phyloP scores from a whole-genome alignment of 768 basidiomycete genomes.

The Suillus placidus region DNA sequence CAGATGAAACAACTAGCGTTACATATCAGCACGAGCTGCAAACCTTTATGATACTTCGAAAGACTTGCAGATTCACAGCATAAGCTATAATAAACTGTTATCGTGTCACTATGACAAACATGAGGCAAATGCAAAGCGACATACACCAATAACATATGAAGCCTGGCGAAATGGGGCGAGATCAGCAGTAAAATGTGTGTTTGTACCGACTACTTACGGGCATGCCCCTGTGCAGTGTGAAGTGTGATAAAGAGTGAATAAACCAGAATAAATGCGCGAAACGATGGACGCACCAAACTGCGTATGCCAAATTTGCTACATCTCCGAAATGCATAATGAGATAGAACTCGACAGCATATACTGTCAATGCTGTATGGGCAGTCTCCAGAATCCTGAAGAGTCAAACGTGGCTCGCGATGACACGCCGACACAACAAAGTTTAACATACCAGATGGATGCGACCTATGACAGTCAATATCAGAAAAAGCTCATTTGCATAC shows the following conservation, averaged over 20 bases:
- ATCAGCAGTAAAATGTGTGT: not conserved
- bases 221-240: slow-evolving; percentile 22
- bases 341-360: slow-evolving; percentile 19
- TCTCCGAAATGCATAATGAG: slow-evolving; percentile 20
- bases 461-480: slow-evolving; percentile 12
- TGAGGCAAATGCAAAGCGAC: slow-evolving; percentile 1
- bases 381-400: slow-evolving; percentile 19
- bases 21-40: not conserved
- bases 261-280: too few relatives aligned
- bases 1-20: slow-evolving; percentile 20
- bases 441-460: slow-evolving; percentile 16
- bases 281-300: slow-evolving; percentile 18
- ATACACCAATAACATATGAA: slow-evolving; percentile 15
- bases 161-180: slow-evolving; percentile 1
- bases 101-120: not conserved
- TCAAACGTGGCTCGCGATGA: not conserved
- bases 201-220: slow-evolving; percentile 4
- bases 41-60: not conserved
- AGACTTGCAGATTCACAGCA: slow-evolving; percentile 11
- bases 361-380: slow-evolving; percentile 17
- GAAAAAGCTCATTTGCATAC: not conserved
- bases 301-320: not conserved
- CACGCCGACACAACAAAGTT: too few relatives aligned
- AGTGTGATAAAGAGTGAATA: not conserved
- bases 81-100: slow-evolving; percentile 11